Base-by-base conservation (phyloP, 805 yeast species). In the Pichia cabralensis region DNA sequence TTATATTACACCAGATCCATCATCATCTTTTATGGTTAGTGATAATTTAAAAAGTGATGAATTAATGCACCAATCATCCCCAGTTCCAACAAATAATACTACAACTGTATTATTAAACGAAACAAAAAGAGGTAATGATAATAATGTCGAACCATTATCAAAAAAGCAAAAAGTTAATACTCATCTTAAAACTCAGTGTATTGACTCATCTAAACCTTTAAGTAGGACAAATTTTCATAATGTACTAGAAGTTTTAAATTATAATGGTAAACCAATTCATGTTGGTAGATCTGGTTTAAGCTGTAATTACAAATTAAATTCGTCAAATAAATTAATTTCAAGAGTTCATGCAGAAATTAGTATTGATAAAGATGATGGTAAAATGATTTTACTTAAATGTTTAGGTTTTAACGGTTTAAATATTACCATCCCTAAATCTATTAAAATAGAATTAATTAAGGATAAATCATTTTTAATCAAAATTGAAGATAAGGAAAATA, bases 321-420 rank as follows among this genome's bases (percentile, higher is more conserved):
- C 65, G 3, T 55, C 58, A 13, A 71, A 70, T 52, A 74, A 71
- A 49, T 65, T 66, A 26, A 71, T 83, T 16, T 80, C 92, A 11
- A 70, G 94, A 33, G 64, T 66, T 9, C 95, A 83, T 55, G 65
- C 78, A 33, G 55, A 60, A 12, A 49, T 80, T 3, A 59, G 66
- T 18, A 76, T 69, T 50, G 50, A 61, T 20, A 46, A 61, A 1
- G 50, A 48, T 3, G 52, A 53, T 9, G 60, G 69, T 22, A n/a
- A n/a, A n/a, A 46, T 62, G 30, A 53, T 84, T 29, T 61, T 58
- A 12, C 53, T 89, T 33, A 69, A 69, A 29, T 89, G 96, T 55
- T 55, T 74, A 35, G 96, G 97, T 4, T 71, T 76, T 58, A 89
- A 89, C 54, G 96, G 96, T 9, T 60, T 82, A 33, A 67, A 71